A percentile compares a stretch with the other conserved stretches of the same genome.
Conservation (phyloP, 441 rosid species). For the Syzygium malaccense region DNA sequence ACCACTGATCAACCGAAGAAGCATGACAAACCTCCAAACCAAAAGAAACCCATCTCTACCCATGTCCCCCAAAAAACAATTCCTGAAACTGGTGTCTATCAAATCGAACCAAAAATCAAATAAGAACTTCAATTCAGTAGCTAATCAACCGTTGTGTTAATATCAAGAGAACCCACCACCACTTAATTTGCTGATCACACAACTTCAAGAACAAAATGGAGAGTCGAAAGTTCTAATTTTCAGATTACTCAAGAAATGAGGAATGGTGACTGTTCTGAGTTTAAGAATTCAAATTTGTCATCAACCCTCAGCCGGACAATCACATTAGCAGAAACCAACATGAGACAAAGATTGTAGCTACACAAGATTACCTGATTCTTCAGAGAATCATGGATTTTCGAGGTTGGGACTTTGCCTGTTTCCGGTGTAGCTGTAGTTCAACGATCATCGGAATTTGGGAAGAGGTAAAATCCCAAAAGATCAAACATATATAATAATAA, state of each 20-base stretch:
- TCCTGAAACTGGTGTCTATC: background rate
- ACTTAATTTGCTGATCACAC: background rate
- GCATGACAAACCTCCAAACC: conserved; percentile 31
- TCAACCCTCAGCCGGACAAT: background rate
- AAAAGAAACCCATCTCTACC: conserved; percentile 20
- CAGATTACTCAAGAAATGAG: background rate
- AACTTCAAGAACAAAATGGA: background rate
- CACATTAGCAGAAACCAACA: background rate
- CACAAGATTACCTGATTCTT: background rate
- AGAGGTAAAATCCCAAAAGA: background rate
- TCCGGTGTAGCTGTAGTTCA: background rate
- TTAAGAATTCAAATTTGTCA: background rate
- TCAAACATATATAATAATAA: background rate
- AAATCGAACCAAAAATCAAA: background rate
- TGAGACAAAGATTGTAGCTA: background rate
- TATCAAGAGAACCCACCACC: background rate
- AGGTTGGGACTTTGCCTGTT: background rate
- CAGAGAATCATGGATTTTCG: background rate
- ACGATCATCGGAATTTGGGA: background rate
- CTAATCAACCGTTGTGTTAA: background rate
- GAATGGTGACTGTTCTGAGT: background rate
- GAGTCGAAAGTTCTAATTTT: background rate
- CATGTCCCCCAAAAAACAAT: background rate
- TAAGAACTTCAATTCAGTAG: background rate
- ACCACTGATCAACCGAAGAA: conserved; percentile 54